These are phyloP conservation scores for Schizopora paradoxa DNA, from an alignment of 1,284 basidiomycete species.

Conservation along the genomic window DNA sequence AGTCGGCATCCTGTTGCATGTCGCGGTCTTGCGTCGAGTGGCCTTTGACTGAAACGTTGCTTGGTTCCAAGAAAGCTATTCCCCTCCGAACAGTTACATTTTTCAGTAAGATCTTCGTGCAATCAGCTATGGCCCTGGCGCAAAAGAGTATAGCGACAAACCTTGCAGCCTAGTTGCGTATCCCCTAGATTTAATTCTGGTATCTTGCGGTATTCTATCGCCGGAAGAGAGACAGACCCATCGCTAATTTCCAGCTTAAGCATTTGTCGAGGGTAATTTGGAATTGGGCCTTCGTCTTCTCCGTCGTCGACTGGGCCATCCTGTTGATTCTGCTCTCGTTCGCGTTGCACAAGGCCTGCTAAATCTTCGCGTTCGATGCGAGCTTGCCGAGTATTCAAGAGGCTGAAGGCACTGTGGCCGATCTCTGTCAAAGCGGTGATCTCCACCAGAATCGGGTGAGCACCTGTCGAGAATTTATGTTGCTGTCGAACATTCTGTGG, in stretches of 20 bases:
- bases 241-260: constrained; percentile 64
- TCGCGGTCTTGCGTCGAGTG: constrained; percentile 57
- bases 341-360: constrained; percentile 32
- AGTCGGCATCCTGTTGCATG: constrained; percentile 42
- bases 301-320: constrained; percentile 48
- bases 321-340: constrained; percentile 38
- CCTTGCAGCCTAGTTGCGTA: constrained; percentile 71
- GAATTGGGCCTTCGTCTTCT: constrained; percentile 67
- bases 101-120: constrained; percentile 54
- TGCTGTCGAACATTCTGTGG: constrained; percentile 39
- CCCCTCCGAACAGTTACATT: constrained; percentile 57
- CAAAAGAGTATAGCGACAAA: constrained; percentile 26
- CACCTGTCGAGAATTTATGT: constrained; percentile 31
- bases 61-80: constrained; percentile 64
- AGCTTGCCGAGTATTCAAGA: constrained; percentile 57
- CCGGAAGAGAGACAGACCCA: constrained; percentile 53
- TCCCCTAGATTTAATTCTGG: constrained; percentile 56
- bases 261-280: constrained; percentile 69
- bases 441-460: constrained; percentile 58
- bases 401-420: constrained; percentile 61
- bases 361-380: constrained; percentile 56
- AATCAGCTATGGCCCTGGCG: not conserved
- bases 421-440: constrained; percentile 71
- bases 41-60: constrained; percentile 51
- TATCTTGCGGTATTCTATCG: constrained; percentile 61